Base-by-base conservation (phyloP, 768 basidiomycete genomes). In the Tephrocybe sp. region DNA sequence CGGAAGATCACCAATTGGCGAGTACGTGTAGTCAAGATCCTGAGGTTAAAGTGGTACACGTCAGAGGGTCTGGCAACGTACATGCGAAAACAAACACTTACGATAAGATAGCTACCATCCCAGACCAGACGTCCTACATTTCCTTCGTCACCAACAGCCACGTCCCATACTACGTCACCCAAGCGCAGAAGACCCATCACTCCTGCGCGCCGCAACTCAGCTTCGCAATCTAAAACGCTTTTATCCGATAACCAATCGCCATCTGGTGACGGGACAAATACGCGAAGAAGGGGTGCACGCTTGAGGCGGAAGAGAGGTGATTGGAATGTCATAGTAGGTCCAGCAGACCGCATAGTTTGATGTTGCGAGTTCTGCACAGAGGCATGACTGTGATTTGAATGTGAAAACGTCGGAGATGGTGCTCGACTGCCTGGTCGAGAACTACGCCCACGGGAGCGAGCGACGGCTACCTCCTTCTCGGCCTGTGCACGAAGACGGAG, bases 81-180 rank as follows among this genome's bases (percentile, higher is more conserved):
- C 53, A 57, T 51, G 57, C 31, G 51, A 51, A 57, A 49, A 56
- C 22, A 50, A 48, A 57, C 23, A 74, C 88, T 61, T 62, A 92
- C 90, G 59, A 93, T 83, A 6, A 93, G 75, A 68, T 91, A 93
- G 53, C 80, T 83, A n/a, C 91, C 91, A 62, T 92, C 92, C 90
- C 90, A 93, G 8, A 92, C 74, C 66, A 92, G 63, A 55, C 87
- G 71, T n/a, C 91, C 91, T 6, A 84, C 76, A 65, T 93, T 92
- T 1, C 85, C 88, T 62, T 93, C 90, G 62, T 92, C 90, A 8
- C 87, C 86, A 1, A 89, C 87, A 4, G 90, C 92, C 12, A 85
- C 74, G 60, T 93, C 92, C 89, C 91, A 93, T 12, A 93, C 81
- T 0, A 92, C 82, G 64, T 94, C 91, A 1, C 91, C 91, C 23